Conservation (phyloP, 306 rosid genomes). For the Ziziphus jujuba region DNA sequence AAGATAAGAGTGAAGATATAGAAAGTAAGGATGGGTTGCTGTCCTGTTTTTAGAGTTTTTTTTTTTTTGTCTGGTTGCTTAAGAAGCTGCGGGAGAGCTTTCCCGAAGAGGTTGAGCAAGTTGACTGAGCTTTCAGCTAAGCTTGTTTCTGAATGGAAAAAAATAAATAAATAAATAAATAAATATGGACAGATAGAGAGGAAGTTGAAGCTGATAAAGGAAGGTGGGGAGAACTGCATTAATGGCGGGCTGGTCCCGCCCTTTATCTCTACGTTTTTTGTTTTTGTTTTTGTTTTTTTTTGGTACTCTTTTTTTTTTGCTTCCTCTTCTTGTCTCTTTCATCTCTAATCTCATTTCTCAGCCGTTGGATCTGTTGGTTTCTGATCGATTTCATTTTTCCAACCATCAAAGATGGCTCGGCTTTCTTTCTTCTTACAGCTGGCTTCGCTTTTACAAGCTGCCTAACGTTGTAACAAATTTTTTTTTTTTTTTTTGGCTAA, state of each 20-base stretch:
- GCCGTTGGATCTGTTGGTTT: conserved; percentile 27
- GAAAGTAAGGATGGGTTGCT: conserved; percentile 14
- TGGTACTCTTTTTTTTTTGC: neutral
- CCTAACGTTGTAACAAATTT: neutral
- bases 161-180: too few relatives aligned
- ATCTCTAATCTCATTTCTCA: neutral
- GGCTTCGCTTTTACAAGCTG: neutral
- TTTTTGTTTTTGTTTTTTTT: neutral
- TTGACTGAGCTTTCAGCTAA: conserved; percentile 20
- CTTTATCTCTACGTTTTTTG: conserved; percentile 7
- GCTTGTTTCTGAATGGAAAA: conserved; percentile 21
- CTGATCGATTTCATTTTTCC: neutral
- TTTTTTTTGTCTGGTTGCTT: conserved; percentile 13
- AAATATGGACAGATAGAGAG: too few relatives aligned
- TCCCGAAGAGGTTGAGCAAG: conserved; percentile 8
- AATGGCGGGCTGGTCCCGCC: conserved; percentile 38
- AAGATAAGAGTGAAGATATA: neutral
- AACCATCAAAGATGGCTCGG: conserved; percentile 21
- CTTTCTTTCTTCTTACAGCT: conserved; percentile 1
- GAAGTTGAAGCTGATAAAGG: conserved; percentile 15
- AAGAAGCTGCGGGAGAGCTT: conserved; percentile 24
- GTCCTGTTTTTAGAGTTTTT: neutral
- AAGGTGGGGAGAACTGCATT: conserved; percentile 31
- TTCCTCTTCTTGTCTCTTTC: conserved; percentile 8
- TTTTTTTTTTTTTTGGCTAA: neutral